Evolutionary conservation across 306 rosid species (phyloP), one percentile per base, ranked within the genome.

Genomic region (Cyclanthera cordifolia): DNA sequence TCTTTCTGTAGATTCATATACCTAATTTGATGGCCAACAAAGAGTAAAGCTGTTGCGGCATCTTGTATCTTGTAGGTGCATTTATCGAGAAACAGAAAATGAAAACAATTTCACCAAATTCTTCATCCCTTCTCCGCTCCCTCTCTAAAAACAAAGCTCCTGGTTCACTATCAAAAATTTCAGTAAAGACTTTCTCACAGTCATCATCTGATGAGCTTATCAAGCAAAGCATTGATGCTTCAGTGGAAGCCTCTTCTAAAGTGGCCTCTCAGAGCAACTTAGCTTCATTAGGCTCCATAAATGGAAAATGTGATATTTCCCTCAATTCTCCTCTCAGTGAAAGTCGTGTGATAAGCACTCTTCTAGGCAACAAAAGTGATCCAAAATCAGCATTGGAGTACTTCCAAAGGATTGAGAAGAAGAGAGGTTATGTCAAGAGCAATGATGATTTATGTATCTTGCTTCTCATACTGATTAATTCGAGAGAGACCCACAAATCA

Each of bases 381-480:
- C 94, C 94, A 51, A 24, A 16, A 20, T 74, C 76, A 27, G 94
- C 91, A 52, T 51, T 86, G 47, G 19, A 47, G 64, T 81, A 74
- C 81, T 88, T 82, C 80, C 71, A 75, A 19, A 6, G 47, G 72
- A 73, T 65, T 9, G 76, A 77, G 71, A 50, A 25, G 15, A 48
- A 67, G 75, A 79, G 80, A 45, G 85, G 83, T 11, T 80, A 73
- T 24, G 74, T 61, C 13, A 76, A 67, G 56, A 72, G 81, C n/a
- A 80, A 70, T 34, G 84, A 82, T 67, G 71, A 67, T 47, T 8
- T 84, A 16, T 85, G 83, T 47, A 81, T 88, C 59, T 53, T 88
- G 77, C 80, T 88, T 74, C 91, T 86, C 65, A 83, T 83, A 71
- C 74, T 86, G 24, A 65, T 66, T 25, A 70, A 78, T 12, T 65